Evolutionary conservation across 1,284 basidiomycete species (phyloP).

Genomic region (Pseudomicrostroma phylloplanum): DNA sequence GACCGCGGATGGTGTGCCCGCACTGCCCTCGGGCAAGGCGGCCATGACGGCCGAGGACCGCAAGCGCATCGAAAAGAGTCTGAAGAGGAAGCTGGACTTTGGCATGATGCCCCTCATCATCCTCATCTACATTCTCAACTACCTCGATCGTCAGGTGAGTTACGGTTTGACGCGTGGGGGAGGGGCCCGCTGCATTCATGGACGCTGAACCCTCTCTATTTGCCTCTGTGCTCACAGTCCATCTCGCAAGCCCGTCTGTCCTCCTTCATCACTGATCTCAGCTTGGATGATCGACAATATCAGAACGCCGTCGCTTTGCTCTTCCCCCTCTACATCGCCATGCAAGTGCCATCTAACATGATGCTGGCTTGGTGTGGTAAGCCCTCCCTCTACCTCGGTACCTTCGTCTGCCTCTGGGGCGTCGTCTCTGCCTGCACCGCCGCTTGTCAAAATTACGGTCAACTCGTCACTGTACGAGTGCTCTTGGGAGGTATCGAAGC

Average conservation of each 20-base stretch:
- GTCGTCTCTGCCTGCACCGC: constrained; percentile 10
- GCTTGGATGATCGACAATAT: constrained; percentile 12
- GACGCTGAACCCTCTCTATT: no score
- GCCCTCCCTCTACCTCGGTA: constrained; percentile 43
- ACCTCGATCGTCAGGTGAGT: neutral
- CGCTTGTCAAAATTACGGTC: neutral
- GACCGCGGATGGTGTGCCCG: neutral
- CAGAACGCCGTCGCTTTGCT: constrained; percentile 13
- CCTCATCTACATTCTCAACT: neutral
- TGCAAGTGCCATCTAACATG: constrained; percentile 54
- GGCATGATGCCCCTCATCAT: constrained; percentile 9
- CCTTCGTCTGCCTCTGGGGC: constrained; percentile 34
- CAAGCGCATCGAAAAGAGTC: constrained; percentile 10
- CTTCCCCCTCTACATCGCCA: constrained; percentile 9
- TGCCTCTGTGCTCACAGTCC: constrained; percentile 12
- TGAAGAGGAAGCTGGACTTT: constrained; percentile 11
- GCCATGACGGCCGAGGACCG: neutral
- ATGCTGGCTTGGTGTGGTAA: constrained; percentile 42
- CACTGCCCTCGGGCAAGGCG: neutral
- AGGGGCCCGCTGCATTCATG: no score
- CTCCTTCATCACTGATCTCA: constrained; percentile 12
- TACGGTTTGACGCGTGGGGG: no score
- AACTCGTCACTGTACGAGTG: constrained; percentile 11
- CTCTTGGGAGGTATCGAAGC: constrained; percentile 18
- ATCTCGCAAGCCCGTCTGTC: constrained; percentile 10